Conservation (phyloP, 768 basidiomycete genomes). For the Clitopilus hobsonii region DNA sequence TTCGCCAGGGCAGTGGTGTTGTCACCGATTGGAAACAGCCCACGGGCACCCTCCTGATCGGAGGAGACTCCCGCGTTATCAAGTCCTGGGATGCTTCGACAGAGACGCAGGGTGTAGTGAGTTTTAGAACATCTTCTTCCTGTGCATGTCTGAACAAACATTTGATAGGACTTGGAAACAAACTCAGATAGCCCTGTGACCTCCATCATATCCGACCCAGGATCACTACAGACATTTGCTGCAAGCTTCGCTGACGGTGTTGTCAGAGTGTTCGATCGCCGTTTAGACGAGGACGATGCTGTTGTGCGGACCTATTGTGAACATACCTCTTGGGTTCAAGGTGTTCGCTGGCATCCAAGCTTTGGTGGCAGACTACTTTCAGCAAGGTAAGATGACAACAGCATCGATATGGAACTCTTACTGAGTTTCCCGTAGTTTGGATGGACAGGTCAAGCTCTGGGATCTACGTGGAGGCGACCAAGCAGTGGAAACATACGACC, state of each 20-base stretch:
- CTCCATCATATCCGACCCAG: conserved; percentile 71
- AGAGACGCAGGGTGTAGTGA: conserved; percentile 70
- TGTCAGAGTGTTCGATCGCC: conserved; percentile 87
- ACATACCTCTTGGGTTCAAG: conserved; percentile 87
- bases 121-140: conserved; percentile 15
- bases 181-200: conserved; percentile 90
- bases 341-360: conserved; percentile 78
- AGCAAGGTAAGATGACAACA: conserved; percentile 61
- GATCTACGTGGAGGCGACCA: conserved; percentile 68
- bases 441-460: conserved; percentile 90
- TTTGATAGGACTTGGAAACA: conserved; percentile 81
- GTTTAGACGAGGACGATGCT: conserved; percentile 79
- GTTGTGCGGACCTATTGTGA: conserved; percentile 73
- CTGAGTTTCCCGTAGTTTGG: conserved; percentile 47
- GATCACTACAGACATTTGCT: conserved; percentile 73
- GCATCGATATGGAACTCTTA: neutral
- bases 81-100: conserved; percentile 94
- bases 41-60: conserved; percentile 79
- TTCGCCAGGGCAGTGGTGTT: conserved; percentile 77
- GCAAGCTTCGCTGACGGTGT: conserved; percentile 92
- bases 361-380: conserved; percentile 71
- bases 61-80: conserved; percentile 86
- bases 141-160: conserved; percentile 3
- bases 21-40: conserved; percentile 93
- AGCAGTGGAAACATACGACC: conserved; percentile 58